phyloP scores from a whole-genome alignment of 2,329 filamentous ascomycete genomes.

The Aspergillus cejpii region DNA sequence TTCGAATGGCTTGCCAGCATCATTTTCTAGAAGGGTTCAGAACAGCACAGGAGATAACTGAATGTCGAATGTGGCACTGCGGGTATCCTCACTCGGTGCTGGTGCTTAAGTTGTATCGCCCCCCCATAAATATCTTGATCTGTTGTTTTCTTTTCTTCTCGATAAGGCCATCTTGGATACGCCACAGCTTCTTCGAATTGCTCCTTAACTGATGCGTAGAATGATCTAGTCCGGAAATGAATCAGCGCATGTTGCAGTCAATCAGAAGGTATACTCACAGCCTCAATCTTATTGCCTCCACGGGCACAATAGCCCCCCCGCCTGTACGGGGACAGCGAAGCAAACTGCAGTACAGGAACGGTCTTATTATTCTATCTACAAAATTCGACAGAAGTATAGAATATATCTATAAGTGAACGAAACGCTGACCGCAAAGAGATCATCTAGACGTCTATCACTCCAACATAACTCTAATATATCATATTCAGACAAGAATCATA shows the following conservation, averaged over 20 bases:
- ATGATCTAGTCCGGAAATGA: not conserved
- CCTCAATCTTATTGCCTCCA: no score
- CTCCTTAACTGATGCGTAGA: no score
- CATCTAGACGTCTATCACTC: not conserved
- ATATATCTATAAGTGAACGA: not conserved
- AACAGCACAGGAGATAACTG: not conserved
- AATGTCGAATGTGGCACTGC: not conserved
- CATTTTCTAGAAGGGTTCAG: not conserved
- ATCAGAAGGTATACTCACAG: not conserved
- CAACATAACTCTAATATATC: conserved; percentile 3
- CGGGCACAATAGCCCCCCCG: no score
- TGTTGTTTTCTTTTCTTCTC: not conserved
- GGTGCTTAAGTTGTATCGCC: not conserved
- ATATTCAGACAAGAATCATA: conserved; percentile 1
- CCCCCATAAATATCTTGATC: not conserved
- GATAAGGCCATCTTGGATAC: not conserved
- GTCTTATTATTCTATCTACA: not conserved
- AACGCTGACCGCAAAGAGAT: not conserved
- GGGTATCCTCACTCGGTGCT: not conserved
- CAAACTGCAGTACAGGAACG: no score
- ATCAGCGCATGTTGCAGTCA: not conserved
- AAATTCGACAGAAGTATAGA: not conserved
- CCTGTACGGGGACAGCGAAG: no score
- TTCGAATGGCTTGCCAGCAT: not conserved
- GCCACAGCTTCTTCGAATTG: not conserved